Evolutionary conservation across 208 protist genomes (phyloP).

Genomic region (Trypanosoma grayi): DNA sequence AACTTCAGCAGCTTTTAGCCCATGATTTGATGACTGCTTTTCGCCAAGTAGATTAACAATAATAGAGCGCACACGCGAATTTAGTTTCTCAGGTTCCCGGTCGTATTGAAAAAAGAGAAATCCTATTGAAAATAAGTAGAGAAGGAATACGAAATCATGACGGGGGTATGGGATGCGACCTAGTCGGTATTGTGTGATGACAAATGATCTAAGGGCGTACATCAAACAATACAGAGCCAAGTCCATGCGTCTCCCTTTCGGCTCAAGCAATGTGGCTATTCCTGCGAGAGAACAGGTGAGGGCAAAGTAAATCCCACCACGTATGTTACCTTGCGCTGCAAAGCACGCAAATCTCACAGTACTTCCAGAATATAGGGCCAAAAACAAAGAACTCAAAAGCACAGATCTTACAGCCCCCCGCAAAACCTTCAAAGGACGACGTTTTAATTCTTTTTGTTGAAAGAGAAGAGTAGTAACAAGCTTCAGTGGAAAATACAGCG

Average conservation of each 20-base stretch:
- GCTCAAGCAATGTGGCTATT: conserved; percentile 73
- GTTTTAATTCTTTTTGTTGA: conserved; percentile 53
- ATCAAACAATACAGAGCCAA: conserved; percentile 82
- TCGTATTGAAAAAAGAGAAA: conserved; percentile 84
- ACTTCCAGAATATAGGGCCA: conserved; percentile 69
- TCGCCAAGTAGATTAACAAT: conserved; percentile 58
- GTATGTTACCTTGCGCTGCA: conserved; percentile 49
- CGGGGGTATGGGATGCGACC: conserved; percentile 74
- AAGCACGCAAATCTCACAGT: conserved; percentile 65
- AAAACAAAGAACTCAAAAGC: conserved; percentile 69
- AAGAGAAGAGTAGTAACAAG: conserved; percentile 53
- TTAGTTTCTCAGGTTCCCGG: conserved; percentile 60
- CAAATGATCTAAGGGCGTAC: conserved; percentile 75
- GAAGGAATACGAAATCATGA: conserved; percentile 57
- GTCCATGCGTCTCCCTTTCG: conserved; percentile 77
- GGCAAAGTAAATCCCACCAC: conserved; percentile 43
- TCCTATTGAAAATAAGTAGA: conserved; percentile 71
- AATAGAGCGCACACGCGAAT: conserved; percentile 46
- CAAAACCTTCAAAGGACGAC: conserved; percentile 44
- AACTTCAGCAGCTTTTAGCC: background rate
- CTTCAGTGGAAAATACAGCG: conserved; percentile 76
- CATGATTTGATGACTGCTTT: conserved; percentile 12
- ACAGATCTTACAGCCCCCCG: conserved; percentile 44
- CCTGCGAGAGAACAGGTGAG: conserved; percentile 53
- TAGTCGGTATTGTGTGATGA: conserved; percentile 69